A percentile compares a stretch with the other conserved stretches of the same genome.
phyloP scores from a whole-genome alignment of 2,329 filamentous ascomycete species.

The Pseudogymnoascus sp. region DNA sequence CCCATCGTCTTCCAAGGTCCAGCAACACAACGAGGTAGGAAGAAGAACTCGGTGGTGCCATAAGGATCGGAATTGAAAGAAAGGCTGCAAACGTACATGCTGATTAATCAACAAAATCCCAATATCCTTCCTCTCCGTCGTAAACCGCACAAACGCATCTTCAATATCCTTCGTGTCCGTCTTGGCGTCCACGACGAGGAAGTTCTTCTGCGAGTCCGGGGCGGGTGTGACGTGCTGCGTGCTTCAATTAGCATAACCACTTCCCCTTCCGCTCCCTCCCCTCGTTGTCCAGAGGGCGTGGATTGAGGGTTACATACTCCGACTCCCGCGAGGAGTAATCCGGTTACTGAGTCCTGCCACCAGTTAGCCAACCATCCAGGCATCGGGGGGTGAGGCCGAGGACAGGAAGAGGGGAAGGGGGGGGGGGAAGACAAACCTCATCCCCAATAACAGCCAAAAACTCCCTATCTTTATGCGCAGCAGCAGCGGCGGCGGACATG shows the following conservation, averaged over 20 bases:
- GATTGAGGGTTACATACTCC: constrained; percentile 52
- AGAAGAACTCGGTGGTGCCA: no score
- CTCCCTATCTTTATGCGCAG: constrained; percentile 73
- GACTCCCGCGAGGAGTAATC: constrained; percentile 87
- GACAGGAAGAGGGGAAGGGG: background rate
- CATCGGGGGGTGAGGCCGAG: background rate
- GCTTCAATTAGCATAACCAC: background rate
- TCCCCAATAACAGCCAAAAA: constrained; percentile 97
- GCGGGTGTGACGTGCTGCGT: constrained; percentile 81
- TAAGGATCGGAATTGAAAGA: no score
- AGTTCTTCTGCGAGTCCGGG: constrained; percentile 91
- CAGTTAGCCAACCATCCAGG: constrained; percentile 15
- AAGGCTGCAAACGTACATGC: constrained; percentile 73
- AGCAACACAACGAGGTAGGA: no score
- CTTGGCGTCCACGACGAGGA: constrained; percentile 90
- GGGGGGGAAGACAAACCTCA: constrained; percentile 51
- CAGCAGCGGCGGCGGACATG: constrained; percentile 49
- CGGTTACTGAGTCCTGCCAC: constrained; percentile 83
- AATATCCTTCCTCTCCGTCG: constrained; percentile 86
- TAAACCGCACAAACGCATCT: constrained; percentile 81
- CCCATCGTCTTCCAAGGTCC: no score
- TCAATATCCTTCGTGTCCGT: constrained; percentile 86
- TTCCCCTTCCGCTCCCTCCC: background rate
- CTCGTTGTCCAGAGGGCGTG: background rate
- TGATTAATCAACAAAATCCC: constrained; percentile 96